Base-by-base conservation (phyloP, 345 rosid genomes). In the Ceriops zippeliana region DNA sequence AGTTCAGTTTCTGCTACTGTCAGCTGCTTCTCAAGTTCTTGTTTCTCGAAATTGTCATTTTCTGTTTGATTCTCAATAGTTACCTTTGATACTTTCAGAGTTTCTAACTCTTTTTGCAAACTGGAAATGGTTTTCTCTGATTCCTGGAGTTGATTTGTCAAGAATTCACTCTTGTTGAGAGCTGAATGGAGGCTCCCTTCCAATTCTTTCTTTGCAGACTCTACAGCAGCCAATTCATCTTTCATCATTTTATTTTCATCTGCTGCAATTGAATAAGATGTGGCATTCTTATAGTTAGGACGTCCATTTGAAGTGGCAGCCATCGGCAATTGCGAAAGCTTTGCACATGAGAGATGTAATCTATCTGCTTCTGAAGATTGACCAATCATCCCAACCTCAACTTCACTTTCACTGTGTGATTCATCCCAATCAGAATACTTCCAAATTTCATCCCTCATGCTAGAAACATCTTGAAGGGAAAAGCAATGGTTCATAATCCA, bases 401-500 rank as follows among this genome's bases (percentile, higher is more conserved):
- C 76, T 83, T 91, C 90, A 51, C 81, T 73, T 83, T 83, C 99
- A 73, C 87, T 86, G 49, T 63, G 72, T 13, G 87, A 61, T 61
- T 85, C 97, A 75, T 88, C 96, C 88, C 91, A 83, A 37, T 89
- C 84, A 32, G 80, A 78, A 56, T 84, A 84, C 80, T 86, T 89
- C 81, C 81, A 83, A 30, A 88, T 76, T 68, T 79, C 91, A 66
- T 88, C 84, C 78, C 76, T 87, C 92, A 86, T 93, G 90, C 89
- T 87, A 66, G 97, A 83, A 86, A 89, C 96, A 82, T 91, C 96
- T 85, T 91, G 97, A 61, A 91, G 82, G 66, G 99, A 89, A 73
- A 91, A 91, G 66, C 99, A 91, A 46, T 91, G 95, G 75, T 85
- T 91, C 70, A 89, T 81, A 61, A 85, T 85, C 97, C 99, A 95